Conservation (phyloP, 257 asterid genomes). For the Avicennia marina region DNA sequence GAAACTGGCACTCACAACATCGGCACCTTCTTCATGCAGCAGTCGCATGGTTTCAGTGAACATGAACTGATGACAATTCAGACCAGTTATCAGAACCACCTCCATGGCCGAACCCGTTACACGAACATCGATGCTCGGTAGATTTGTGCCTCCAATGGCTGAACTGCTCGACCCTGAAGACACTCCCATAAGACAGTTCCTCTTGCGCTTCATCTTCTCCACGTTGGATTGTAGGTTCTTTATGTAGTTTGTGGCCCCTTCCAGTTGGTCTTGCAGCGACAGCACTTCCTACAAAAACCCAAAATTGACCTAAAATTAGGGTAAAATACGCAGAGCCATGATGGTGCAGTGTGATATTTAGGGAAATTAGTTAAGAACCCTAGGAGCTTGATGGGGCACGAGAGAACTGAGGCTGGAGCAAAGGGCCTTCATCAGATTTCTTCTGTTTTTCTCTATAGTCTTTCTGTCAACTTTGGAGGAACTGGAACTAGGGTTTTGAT, state of each 20-base stretch:
- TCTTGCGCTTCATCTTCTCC: conserved; percentile 61
- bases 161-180: not conserved
- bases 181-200: conserved; percentile 13
- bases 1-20: conserved; percentile 45
- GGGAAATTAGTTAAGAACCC: conserved; percentile 28
- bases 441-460: conserved; percentile 60
- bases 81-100: conserved; percentile 43
- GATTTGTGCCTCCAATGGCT: conserved; percentile 2
- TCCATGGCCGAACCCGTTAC: conserved; percentile 40
- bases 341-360: too few species aligned
- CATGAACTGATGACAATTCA: conserved; percentile 35
- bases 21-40: conserved; percentile 60
- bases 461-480: conserved; percentile 47
- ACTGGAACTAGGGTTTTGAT: conserved; percentile 38
- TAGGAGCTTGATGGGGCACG: conserved; percentile 41
- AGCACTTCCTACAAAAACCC: conserved; percentile 32
- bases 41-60: conserved; percentile 40
- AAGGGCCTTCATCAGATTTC: conserved; percentile 64
- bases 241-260: conserved; percentile 56
- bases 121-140: conserved; percentile 50
- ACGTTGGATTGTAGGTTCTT: conserved; percentile 39
- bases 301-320: not conserved
- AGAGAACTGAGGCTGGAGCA: conserved; percentile 48
- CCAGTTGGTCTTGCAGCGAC: conserved; percentile 58
- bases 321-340: not conserved